Base-by-base conservation (phyloP, 306 rosid genomes). In the Castanea mollissima region DNA sequence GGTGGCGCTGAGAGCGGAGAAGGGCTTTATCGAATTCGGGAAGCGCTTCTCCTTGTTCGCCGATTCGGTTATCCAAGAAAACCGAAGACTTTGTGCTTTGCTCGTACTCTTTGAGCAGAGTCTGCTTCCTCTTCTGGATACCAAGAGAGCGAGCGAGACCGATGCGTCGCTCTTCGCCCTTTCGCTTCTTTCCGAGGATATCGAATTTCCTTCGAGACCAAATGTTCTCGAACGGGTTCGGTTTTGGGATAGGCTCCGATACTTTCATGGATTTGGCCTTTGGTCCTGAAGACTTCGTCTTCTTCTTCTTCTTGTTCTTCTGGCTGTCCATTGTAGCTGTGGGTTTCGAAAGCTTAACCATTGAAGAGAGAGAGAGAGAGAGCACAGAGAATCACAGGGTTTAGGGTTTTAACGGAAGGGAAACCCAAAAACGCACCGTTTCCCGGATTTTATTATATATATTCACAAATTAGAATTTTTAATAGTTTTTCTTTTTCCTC, bases 11-110 rank as follows among this genome's bases (percentile, higher is more conserved):
- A 23, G 97, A 86, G 79, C 99, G 92, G 81, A 86, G 57, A 74
- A 95, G 85, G 52, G 94, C 97, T 72, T 91, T 95, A 20, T 94
- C 98, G 65, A 91, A 91, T 79, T 95, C 98, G 49, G 87, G 93
- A 2, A 95, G 94, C 10, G 69, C 86, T 20, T 89, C 92, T 31
- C 91, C 82, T 0, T 69, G 82, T 82, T 92, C 98, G 6, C 98
- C 99, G 7, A 95, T 91, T 76, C 99, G 90, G 86, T 85, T 91
- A 57, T 95, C 98, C 49, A 85, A 74, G 62, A 95, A 93, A 38
- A 85, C 80, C 0, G 98, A 90, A 18, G 94, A 73, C 74, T 90
- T 95, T 0, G 81, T 81, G 20, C 92, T 92, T 80, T 79, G 91
- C 78, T 88, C 89, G 25, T 90, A 91, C 87, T 92, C 99, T 89